Evolutionary conservation across 768 basidiomycete genomes (phyloP).

Genomic region (Tephrocybe sp.): DNA sequence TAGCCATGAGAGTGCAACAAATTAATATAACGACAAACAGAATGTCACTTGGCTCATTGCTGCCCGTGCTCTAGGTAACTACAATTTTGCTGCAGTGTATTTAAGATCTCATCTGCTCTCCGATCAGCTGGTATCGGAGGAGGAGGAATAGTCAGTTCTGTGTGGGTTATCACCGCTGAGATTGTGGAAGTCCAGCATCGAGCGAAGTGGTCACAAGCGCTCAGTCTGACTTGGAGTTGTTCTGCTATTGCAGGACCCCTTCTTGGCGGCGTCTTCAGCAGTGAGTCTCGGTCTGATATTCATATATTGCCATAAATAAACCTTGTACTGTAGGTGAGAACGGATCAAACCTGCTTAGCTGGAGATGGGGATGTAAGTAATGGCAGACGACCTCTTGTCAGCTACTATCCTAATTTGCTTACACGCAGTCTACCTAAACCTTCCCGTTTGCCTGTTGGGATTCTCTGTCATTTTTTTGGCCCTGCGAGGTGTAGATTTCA

Average conservation of each 20-base stretch:
- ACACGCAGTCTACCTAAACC: slow-evolving; percentile 75
- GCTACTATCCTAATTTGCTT: slow-evolving; percentile 16
- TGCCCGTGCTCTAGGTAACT: slow-evolving; percentile 50
- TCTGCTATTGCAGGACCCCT: slow-evolving; percentile 84
- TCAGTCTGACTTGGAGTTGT: slow-evolving; percentile 85
- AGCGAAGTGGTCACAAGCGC: slow-evolving; percentile 83
- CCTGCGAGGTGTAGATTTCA: slow-evolving; percentile 56
- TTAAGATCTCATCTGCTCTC: neutral
- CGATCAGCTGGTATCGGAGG: slow-evolving; percentile 73
- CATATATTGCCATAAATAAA: slow-evolving; percentile 13
- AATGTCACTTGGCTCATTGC: slow-evolving; percentile 64
- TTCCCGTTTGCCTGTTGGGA: slow-evolving; percentile 70
- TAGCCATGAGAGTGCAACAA: slow-evolving; percentile 19
- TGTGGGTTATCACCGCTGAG: slow-evolving; percentile 87
- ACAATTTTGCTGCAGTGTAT: neutral
- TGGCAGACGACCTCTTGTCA: slow-evolving; percentile 15
- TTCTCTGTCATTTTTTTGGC: slow-evolving; percentile 56
- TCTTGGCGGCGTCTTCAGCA: slow-evolving; percentile 80
- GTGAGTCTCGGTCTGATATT: slow-evolving; percentile 37
- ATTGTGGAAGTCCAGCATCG: slow-evolving; percentile 70
- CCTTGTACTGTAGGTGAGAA: slow-evolving; percentile 28
- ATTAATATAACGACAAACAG: slow-evolving; percentile 30
- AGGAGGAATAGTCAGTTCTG: slow-evolving; percentile 82
- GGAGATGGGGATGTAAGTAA: slow-evolving; percentile 86
- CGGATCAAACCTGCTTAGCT: slow-evolving; percentile 44